phyloP scores from a whole-genome alignment of 371 early-diverging fungal genomes.

The Circinella minor region DNA sequence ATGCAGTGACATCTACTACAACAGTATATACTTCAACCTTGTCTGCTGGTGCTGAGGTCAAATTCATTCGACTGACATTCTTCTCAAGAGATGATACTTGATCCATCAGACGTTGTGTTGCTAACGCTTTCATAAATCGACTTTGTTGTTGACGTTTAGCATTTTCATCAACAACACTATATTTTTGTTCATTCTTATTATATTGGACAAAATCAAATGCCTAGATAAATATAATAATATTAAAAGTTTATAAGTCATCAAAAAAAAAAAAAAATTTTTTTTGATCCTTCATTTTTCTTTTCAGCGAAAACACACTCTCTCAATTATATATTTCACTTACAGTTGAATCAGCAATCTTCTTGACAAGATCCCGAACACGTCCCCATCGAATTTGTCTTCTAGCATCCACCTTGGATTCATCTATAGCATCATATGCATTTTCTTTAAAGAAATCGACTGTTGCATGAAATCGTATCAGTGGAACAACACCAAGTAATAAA shows the following conservation, averaged over 20 bases:
- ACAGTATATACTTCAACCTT: slow-evolving; percentile 36
- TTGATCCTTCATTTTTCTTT: too few relatives aligned
- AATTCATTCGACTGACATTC: slow-evolving; percentile 47
- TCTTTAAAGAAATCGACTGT: slow-evolving; percentile 53
- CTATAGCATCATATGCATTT: slow-evolving; percentile 25
- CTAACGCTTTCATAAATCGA: slow-evolving; percentile 66
- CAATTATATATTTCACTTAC: slow-evolving; percentile 22
- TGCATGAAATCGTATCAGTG: slow-evolving; percentile 36
- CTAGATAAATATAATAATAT: slow-evolving; percentile 18
- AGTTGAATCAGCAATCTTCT: slow-evolving; percentile 41
- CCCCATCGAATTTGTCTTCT: slow-evolving; percentile 54
- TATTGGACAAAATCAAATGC: slow-evolving; percentile 58
- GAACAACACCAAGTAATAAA: slow-evolving; percentile 34
- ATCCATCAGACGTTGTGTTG: slow-evolving; percentile 65
- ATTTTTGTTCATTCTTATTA: slow-evolving; percentile 52
- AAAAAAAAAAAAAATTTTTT: too few relatives aligned
- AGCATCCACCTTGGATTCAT: slow-evolving; percentile 28
- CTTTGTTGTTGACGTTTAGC: slow-evolving; percentile 62
- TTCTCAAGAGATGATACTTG: slow-evolving; percentile 67
- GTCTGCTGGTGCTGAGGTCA: slow-evolving; percentile 19
- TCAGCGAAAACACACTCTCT: background rate
- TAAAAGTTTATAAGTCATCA: background rate
- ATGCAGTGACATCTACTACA: slow-evolving; percentile 59
- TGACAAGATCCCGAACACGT: slow-evolving; percentile 41
- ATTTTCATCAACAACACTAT: slow-evolving; percentile 61